Percentiles rank a stretch among this genome's conserved stretches.
These are phyloP conservation scores for Adansonia madagascariensis DNA, from an alignment of 441 rosid species.

Conservation along the genomic window DNA sequence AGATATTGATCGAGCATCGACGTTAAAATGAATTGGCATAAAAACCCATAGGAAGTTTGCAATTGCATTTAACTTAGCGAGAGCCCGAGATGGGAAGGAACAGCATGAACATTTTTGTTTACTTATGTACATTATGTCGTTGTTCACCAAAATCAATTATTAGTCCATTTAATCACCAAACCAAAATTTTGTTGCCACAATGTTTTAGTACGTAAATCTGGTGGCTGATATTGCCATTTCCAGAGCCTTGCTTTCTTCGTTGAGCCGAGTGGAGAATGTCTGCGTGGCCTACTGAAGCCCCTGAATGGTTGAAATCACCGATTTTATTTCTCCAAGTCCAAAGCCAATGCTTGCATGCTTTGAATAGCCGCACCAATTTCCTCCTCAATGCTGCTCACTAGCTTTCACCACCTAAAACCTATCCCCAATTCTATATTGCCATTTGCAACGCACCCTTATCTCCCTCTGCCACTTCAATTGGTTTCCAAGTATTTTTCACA, in stretches of 20 bases:
- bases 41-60: not conserved
- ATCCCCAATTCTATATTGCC: not conserved
- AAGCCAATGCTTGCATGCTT: constrained; percentile 22
- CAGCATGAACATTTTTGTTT: not conserved
- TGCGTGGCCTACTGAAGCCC: constrained; percentile 16
- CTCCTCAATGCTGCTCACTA: constrained; percentile 25
- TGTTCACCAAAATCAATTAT: constrained; percentile 14
- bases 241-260: constrained; percentile 15
- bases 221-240: constrained; percentile 29
- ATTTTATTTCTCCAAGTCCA: not conserved
- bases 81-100: not conserved
- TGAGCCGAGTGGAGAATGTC: constrained; percentile 18
- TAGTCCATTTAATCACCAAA: constrained; percentile 14
- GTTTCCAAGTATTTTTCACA: not conserved
- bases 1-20: not conserved
- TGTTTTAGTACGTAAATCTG: constrained; percentile 17
- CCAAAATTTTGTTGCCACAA: constrained; percentile 22
- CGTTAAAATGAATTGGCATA: not conserved
- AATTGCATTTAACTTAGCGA: not conserved
- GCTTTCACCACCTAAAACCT: not conserved
- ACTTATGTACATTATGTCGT: not conserved
- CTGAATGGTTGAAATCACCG: constrained; percentile 24
- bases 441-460: constrained; percentile 21
- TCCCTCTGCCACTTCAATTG: not conserved
- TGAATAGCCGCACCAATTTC: constrained; percentile 37